phyloP scores from a whole-genome alignment of 192 early-diverging fungal genomes.

The Backusella luteola region DNA sequence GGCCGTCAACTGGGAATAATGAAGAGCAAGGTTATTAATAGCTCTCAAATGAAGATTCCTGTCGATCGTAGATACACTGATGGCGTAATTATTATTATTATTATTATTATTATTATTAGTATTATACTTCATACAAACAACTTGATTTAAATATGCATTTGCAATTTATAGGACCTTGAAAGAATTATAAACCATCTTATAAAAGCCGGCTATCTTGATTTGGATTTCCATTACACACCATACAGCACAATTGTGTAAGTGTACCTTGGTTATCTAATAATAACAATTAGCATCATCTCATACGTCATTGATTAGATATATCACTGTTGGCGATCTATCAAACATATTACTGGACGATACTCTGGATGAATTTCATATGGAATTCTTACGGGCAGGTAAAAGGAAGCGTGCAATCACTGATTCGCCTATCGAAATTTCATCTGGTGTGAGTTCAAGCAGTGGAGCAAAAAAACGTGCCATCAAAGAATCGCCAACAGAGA shows the following conservation, averaged over 20 bases:
- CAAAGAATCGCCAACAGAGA: neutral
- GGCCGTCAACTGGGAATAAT: conserved; percentile 34
- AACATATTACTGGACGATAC: neutral
- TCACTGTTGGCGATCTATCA: neutral
- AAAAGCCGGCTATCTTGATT: conserved; percentile 46
- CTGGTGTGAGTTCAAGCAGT: neutral
- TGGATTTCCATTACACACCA: conserved; percentile 62
- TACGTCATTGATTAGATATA: neutral
- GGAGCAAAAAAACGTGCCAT: neutral
- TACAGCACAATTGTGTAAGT: conserved; percentile 62
- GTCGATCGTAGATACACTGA: conserved; percentile 8
- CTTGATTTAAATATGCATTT: neutral
- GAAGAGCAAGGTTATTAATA: neutral
- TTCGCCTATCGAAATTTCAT: neutral
- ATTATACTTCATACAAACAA: no score
- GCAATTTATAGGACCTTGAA: conserved; percentile 47
- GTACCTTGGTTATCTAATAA: no score
- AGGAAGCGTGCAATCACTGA: neutral
- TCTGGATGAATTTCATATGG: neutral
- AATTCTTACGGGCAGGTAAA: neutral
- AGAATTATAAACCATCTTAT: conserved; percentile 56
- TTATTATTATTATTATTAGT: no score
- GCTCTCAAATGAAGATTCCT: neutral
- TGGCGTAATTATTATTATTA: neutral
- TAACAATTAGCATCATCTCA: neutral